Conservation (phyloP, 352 stramenopile genomes). For the Phytophthora foliorum region DNA sequence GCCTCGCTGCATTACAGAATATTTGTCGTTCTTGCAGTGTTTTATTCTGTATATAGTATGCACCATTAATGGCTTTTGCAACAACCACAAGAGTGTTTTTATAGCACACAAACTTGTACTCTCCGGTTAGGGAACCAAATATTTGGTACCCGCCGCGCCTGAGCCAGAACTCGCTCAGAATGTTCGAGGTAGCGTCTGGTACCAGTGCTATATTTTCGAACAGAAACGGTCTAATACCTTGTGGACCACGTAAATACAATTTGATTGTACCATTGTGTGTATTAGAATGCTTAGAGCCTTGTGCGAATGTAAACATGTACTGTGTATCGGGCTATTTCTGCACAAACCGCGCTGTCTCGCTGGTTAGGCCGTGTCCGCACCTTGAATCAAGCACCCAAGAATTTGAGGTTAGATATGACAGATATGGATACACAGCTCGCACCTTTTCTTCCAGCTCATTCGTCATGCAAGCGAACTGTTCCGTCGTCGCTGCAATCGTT, state of each 20-base stretch:
- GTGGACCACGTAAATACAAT: conserved; percentile 15
- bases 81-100: conserved; percentile 11
- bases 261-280: conserved; percentile 18
- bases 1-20: conserved; percentile 11
- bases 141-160: conserved; percentile 13
- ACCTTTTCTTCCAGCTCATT: conserved; percentile 8
- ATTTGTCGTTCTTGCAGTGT: conserved; percentile 2
- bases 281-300: conserved; percentile 4
- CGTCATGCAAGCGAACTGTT: no score
- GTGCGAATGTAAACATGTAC: conserved; percentile 30
- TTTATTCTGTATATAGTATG: conserved; percentile 15
- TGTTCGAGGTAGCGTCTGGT: conserved; percentile 19
- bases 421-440: background rate
- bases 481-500: background rate
- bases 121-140: conserved; percentile 2
- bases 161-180: conserved; percentile 21
- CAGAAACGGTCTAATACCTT: conserved; percentile 9
- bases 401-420: conserved; percentile 6
- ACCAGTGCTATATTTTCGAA: conserved; percentile 18
- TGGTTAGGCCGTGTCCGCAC: conserved; percentile 18
- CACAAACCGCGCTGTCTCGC: conserved; percentile 6
- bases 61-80: conserved; percentile 11
- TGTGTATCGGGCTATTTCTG: background rate
- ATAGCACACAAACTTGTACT: conserved; percentile 23
- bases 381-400: conserved; percentile 15